Percentiles rank a stretch among this genome's conserved stretches.
Conservation (phyloP, 2,329 filamentous ascomycete species). For the Aureobasidium sp. region DNA sequence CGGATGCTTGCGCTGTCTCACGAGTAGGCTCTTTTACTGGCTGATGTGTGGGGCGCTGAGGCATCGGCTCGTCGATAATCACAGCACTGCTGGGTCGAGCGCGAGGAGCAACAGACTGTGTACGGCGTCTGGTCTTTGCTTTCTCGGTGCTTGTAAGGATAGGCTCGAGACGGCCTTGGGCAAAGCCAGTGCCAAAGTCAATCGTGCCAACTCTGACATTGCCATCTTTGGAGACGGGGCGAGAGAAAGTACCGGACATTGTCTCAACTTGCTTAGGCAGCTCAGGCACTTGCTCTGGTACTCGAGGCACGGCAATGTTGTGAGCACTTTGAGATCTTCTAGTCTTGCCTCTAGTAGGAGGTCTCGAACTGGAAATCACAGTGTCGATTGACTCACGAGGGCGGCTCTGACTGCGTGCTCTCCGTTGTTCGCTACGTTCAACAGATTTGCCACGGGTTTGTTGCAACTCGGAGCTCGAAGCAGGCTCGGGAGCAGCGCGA, state of each 20-base stretch:
- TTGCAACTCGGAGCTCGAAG: constrained; percentile 12
- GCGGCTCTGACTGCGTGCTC: constrained; percentile 1
- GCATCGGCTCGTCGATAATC: not conserved
- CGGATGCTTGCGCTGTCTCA: not conserved
- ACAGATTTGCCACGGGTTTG: constrained; percentile 8
- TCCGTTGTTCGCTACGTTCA: not conserved
- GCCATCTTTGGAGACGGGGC: not conserved
- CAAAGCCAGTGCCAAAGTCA: constrained; percentile 14
- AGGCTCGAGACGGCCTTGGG: constrained; percentile 9
- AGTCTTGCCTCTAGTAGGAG: not conserved
- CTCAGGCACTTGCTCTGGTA: constrained; percentile 3
- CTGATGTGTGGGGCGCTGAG: not conserved
- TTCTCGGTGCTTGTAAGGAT: constrained; percentile 8
- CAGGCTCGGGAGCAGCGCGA: not conserved
- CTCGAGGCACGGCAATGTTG: not conserved
- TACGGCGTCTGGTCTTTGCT: constrained; percentile 8
- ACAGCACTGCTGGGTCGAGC: not conserved
- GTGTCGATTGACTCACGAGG: constrained; percentile 3
- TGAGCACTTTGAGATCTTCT: constrained; percentile 11
- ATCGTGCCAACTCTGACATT: constrained; percentile 13
- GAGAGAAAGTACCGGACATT: constrained; percentile 3
- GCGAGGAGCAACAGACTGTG: constrained; percentile 7
- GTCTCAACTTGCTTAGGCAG: not conserved
- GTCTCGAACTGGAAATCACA: not conserved
- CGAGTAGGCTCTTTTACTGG: not conserved